phyloP scores from a whole-genome alignment of 208 protist species.

The Leishmania arabica region DNA sequence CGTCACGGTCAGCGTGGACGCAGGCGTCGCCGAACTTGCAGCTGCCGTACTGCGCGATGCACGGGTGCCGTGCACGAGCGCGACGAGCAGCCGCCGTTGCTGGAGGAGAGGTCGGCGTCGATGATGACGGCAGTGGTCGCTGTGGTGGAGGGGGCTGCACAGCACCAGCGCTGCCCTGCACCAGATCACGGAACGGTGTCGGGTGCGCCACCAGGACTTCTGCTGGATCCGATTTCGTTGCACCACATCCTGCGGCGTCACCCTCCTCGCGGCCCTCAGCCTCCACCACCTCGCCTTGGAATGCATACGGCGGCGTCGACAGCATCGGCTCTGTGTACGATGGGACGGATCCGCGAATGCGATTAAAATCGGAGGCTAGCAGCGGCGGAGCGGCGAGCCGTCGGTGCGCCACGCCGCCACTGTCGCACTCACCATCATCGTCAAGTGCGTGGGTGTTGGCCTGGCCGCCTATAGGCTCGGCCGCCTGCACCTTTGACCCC shows the following conservation, averaged over 20 bases:
- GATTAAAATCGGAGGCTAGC: slow-evolving; percentile 38
- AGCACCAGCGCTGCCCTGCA: background rate
- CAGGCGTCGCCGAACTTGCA: slow-evolving; percentile 75
- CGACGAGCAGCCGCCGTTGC: background rate
- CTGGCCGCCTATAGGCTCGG: background rate
- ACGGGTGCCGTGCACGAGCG: slow-evolving; percentile 54
- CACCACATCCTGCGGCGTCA: background rate
- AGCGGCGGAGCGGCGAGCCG: slow-evolving; percentile 2
- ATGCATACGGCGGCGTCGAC: background rate
- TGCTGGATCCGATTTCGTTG: background rate
- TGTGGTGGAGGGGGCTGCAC: background rate
- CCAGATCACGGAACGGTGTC: slow-evolving; percentile 30
- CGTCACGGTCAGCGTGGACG: slow-evolving; percentile 55
- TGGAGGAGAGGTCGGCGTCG: background rate
- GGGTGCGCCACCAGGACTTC: slow-evolving; percentile 5
- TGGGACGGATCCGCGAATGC: slow-evolving; percentile 35
- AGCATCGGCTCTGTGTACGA: slow-evolving; percentile 36
- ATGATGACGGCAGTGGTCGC: background rate
- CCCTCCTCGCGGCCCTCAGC: background rate
- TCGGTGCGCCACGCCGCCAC: background rate
- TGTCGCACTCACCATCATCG: background rate
- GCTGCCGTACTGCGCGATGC: slow-evolving; percentile 67
- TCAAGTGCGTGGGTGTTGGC: background rate
- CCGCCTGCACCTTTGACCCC: slow-evolving; percentile 20
- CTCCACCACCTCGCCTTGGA: background rate